A percentile compares a stretch with the other conserved stretches of the same genome.
Evolutionary conservation across 2,329 filamentous ascomycete genomes (phyloP).

Genomic region (Diplodia intermedia): DNA sequence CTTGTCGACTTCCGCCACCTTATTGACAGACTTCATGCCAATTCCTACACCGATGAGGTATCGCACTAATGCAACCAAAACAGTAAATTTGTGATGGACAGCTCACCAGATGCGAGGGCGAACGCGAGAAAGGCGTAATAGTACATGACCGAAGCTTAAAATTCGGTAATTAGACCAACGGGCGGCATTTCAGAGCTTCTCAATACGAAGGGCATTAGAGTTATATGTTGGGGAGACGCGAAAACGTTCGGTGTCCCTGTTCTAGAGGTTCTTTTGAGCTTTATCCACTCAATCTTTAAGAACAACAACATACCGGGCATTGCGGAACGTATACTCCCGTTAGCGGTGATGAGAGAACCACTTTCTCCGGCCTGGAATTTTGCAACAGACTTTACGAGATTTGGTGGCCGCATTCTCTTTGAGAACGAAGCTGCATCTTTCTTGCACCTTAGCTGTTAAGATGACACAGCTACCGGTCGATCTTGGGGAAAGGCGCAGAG

Average conservation of each 20-base stretch:
- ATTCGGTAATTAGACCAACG: neutral
- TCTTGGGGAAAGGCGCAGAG: neutral
- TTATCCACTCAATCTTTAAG: neutral
- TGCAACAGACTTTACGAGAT: neutral
- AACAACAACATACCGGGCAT: neutral
- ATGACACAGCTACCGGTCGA: neutral
- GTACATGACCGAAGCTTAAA: neutral
- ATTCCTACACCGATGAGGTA: neutral
- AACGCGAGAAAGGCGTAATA: neutral
- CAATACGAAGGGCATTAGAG: neutral
- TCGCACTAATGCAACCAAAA: neutral
- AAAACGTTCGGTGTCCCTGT: neutral
- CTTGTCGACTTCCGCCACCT: neutral
- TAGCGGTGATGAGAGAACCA: neutral
- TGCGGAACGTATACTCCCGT: neutral
- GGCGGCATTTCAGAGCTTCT: neutral
- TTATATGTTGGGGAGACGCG: conserved; percentile 3
- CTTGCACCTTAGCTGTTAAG: neutral
- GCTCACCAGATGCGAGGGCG: neutral
- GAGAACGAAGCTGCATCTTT: neutral
- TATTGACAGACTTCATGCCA: neutral
- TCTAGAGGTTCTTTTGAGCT: neutral
- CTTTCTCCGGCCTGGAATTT: neutral
- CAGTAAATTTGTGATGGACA: neutral
- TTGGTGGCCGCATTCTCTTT: neutral